Evolutionary conservation across 2,329 filamentous ascomycete species (phyloP).

Genomic region (Pseudopyricularia cyperi): DNA sequence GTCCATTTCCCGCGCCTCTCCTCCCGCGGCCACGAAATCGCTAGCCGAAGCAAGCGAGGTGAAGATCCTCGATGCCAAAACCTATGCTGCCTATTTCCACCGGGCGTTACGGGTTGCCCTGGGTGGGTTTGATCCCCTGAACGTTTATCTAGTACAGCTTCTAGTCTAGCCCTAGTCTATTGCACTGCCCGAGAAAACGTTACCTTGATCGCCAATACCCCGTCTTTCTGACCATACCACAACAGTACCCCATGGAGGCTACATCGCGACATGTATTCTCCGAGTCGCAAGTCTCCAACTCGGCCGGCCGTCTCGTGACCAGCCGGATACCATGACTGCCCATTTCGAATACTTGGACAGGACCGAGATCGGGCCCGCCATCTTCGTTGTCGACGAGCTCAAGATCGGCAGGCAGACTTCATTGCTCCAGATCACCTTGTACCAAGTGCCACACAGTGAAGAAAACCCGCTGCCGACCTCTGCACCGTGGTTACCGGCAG

Average conservation of each 20-base stretch:
- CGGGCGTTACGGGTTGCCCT: neutral
- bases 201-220: neutral
- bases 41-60: neutral
- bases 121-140: neutral
- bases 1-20: neutral
- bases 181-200: neutral
- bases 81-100: neutral
- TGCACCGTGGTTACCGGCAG: conserved; percentile 20
- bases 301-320: conserved; percentile 10
- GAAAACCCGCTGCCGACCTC: conserved; percentile 15
- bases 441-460: conserved; percentile 14
- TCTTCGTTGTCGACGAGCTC: conserved; percentile 24
- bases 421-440: conserved; percentile 27
- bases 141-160: neutral
- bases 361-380: conserved; percentile 21
- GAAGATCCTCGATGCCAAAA: neutral
- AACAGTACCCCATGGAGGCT: conserved; percentile 31
- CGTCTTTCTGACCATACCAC: neutral
- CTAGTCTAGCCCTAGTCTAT: neutral
- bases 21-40: neutral
- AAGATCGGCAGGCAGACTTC: conserved; percentile 27
- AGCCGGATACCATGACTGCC: conserved; percentile 23
- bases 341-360: conserved; percentile 28
- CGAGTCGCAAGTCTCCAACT: conserved; percentile 21
- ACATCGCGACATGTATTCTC: conserved; percentile 27